A percentile compares a stretch with the other conserved stretches of the same genome.
These are phyloP conservation scores for Aspergillus alliaceus DNA, from an alignment of 2,329 filamentous ascomycete species.

Conservation along the genomic window DNA sequence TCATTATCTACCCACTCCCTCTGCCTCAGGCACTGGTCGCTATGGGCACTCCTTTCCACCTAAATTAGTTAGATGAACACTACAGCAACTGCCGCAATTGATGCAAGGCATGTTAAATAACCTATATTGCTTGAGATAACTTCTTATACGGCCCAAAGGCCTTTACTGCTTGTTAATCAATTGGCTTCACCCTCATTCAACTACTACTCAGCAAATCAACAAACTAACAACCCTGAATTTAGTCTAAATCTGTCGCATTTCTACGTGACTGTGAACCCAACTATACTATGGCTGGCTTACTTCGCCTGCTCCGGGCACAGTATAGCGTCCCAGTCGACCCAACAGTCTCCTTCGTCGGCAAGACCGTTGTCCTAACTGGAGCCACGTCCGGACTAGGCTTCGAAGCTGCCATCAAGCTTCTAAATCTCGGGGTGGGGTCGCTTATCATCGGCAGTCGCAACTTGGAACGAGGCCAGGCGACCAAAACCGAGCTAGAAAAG, in stretches of 20 bases:
- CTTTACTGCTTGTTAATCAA: neutral
- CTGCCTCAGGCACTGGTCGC: neutral
- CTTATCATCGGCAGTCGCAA: slow-evolving; percentile 51
- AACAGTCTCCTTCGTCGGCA: slow-evolving; percentile 42
- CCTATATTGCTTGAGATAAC: neutral
- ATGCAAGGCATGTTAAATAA: neutral
- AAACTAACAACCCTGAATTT: neutral
- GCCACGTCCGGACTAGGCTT: slow-evolving; percentile 53
- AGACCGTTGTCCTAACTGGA: slow-evolving; percentile 52
- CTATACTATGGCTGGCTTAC: slow-evolving; percentile 26
- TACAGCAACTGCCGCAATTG: neutral
- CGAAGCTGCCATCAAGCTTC: slow-evolving; percentile 51
- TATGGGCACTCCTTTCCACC: too few species aligned
- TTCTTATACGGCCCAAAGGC: neutral
- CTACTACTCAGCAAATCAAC: too few species aligned
- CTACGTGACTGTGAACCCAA: neutral
- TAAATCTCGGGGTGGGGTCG: slow-evolving; percentile 40
- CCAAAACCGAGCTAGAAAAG: slow-evolving; percentile 41
- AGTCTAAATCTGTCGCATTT: neutral
- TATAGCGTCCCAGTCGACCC: slow-evolving; percentile 39
- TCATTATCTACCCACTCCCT: neutral
- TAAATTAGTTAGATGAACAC: neutral
- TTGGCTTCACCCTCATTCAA: too few species aligned
- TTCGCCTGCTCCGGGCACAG: slow-evolving; percentile 32
- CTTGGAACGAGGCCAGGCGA: slow-evolving; percentile 41